These are phyloP conservation scores for Fragaria iinumae DNA, from an alignment of 306 rosid genomes.

Conservation along the genomic window DNA sequence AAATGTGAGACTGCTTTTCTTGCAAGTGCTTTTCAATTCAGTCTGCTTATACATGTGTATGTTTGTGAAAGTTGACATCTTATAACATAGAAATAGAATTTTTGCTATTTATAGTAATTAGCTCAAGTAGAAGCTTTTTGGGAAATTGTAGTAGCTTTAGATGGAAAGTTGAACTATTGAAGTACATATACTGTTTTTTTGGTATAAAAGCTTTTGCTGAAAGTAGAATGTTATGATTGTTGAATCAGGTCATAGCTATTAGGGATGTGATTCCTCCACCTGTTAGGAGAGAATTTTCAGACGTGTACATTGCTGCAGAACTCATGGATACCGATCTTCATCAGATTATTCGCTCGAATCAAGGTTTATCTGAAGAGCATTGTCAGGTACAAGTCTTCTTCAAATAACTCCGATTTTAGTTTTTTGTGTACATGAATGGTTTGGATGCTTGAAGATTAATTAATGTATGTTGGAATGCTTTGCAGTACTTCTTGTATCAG, in stretches of 20 bases:
- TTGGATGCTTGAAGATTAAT: constrained; percentile 7
- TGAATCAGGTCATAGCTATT: constrained; percentile 67
- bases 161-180: not conserved
- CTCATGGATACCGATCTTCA: constrained; percentile 99
- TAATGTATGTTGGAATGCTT: constrained; percentile 32
- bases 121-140: constrained; percentile 2
- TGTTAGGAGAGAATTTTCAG: constrained; percentile 76
- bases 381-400: constrained; percentile 54
- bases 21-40: not conserved
- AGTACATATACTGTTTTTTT: not conserved
- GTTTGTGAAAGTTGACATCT: not conserved
- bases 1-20: constrained; percentile 51
- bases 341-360: constrained; percentile 93
- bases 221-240: constrained; percentile 29
- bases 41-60: not conserved
- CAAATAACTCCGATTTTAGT: not conserved
- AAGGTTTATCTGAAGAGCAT: constrained; percentile 86
- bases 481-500: constrained; percentile 98
- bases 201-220: not conserved
- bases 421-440: constrained; percentile 9
- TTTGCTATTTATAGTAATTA: constrained; percentile 13
- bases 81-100: not conserved
- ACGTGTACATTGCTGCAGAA: constrained; percentile 75
- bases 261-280: constrained; percentile 96
- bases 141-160: not conserved